These are phyloP conservation scores for Populus ilicifolia DNA, from an alignment of 345 rosid species.

Conservation along the genomic window DNA sequence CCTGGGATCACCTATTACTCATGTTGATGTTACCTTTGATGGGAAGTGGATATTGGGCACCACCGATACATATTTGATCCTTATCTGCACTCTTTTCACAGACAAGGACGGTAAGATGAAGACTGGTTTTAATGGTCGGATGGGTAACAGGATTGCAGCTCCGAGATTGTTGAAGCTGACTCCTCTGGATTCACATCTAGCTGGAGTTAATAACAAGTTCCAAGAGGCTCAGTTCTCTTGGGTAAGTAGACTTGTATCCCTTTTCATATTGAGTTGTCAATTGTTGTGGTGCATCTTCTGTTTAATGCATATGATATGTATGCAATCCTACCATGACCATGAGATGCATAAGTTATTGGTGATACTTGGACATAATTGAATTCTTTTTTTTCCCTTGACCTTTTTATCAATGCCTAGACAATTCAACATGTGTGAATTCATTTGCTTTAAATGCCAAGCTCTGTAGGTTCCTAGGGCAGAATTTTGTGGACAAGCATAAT, in stretches of 20 bases:
- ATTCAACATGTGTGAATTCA: background rate
- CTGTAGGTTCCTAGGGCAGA: background rate
- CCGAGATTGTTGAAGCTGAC: slow-evolving; percentile 87
- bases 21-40: slow-evolving; percentile 93
- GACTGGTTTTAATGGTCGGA: slow-evolving; percentile 94
- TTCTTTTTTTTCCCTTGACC: background rate
- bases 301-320: background rate
- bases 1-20: slow-evolving; percentile 90
- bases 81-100: slow-evolving; percentile 79
- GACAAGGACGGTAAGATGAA: slow-evolving; percentile 81
- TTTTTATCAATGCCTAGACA: background rate
- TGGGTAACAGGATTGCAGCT: slow-evolving; percentile 96
- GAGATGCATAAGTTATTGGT: background rate
- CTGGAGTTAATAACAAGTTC: slow-evolving; percentile 83
- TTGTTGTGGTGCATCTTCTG: background rate
- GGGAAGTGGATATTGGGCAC: slow-evolving; percentile 99
- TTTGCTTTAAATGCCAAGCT: background rate
- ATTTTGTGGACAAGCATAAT: background rate
- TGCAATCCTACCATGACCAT: background rate
- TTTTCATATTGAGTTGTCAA: background rate
- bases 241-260: slow-evolving; percentile 44
- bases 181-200: slow-evolving; percentile 82
- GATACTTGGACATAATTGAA: background rate
- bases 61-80: slow-evolving; percentile 84
- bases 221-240: slow-evolving; percentile 92